Conservation (phyloP, 2,329 filamentous ascomycete species). For the Biscogniauxia sp. region DNA sequence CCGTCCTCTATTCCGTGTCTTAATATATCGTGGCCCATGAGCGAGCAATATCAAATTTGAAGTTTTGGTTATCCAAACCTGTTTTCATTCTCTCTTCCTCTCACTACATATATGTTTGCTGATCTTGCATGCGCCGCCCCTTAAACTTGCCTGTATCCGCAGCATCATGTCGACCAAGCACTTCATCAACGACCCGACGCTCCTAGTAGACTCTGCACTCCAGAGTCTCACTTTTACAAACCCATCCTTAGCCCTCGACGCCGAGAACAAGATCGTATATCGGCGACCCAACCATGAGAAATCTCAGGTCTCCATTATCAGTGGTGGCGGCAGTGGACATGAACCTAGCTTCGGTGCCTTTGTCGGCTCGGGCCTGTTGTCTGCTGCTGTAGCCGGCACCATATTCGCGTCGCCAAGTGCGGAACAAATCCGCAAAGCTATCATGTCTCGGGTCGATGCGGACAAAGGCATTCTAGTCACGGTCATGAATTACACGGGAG, state of each 20-base stretch:
- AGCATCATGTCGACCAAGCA: constrained; percentile 64
- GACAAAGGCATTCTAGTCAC: constrained; percentile 79
- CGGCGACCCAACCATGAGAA: constrained; percentile 52
- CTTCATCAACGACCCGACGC: constrained; percentile 81
- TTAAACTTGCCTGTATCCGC: background rate
- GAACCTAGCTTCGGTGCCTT: constrained; percentile 86
- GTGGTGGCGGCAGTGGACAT: constrained; percentile 86
- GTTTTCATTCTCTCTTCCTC: background rate
- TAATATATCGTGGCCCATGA: background rate
- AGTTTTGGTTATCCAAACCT: background rate
- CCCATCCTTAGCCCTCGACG: constrained; percentile 76
- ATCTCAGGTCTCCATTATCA: constrained; percentile 75
- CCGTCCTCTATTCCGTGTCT: background rate
- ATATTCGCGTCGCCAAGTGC: constrained; percentile 82
- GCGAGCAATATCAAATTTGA: background rate
- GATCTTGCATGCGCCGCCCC: background rate
- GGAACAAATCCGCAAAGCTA: constrained; percentile 76
- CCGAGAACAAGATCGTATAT: constrained; percentile 80
- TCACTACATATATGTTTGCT: background rate
- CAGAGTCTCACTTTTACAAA: constrained; percentile 78
- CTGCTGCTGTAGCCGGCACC: constrained; percentile 79
- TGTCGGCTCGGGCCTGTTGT: constrained; percentile 77
- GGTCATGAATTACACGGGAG: constrained; percentile 93
- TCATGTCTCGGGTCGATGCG: constrained; percentile 69
- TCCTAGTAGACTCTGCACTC: constrained; percentile 75